Evolutionary conservation across 805 yeast genomes (phyloP).

Genomic region (Zygosaccharomyces bailii): DNA sequence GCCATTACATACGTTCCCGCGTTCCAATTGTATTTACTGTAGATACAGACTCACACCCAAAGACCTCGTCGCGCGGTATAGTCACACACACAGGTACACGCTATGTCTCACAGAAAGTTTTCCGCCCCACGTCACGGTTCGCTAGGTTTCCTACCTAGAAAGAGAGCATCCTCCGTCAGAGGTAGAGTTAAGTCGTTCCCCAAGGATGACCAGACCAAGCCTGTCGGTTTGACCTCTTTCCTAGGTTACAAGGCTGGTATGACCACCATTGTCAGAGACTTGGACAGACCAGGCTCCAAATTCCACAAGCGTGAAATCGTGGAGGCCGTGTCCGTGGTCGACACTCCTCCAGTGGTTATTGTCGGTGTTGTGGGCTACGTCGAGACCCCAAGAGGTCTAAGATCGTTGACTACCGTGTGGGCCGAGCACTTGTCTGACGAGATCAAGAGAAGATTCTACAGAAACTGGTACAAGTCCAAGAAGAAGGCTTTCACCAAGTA

Average conservation of each 20-base stretch:
- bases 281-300: conserved; percentile 99
- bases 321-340: conserved; percentile 98
- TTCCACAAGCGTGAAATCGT: conserved; percentile 99
- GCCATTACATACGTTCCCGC: not conserved
- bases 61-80: too few species aligned
- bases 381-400: conserved; percentile 99
- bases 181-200: conserved; percentile 99
- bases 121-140: conserved; percentile 99
- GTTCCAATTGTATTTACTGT: too few species aligned
- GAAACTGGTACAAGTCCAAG: conserved; percentile 99
- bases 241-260: conserved; percentile 99
- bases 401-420: conserved; percentile 99
- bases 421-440: conserved; percentile 99
- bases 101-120: conserved; percentile 99
- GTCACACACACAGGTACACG: not conserved
- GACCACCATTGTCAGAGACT: conserved; percentile 99
- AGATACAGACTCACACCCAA: too few species aligned
- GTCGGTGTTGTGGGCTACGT: conserved; percentile 99
- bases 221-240: conserved; percentile 98
- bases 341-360: conserved; percentile 98
- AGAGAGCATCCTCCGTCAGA: conserved; percentile 98
- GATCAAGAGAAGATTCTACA: conserved; percentile 99
- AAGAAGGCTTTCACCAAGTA: conserved; percentile 99
- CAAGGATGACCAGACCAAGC: conserved; percentile 95
- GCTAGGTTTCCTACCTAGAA: conserved; percentile 99